Conservation (phyloP, 345 rosid species). For the Moricandia moricandioides region DNA sequence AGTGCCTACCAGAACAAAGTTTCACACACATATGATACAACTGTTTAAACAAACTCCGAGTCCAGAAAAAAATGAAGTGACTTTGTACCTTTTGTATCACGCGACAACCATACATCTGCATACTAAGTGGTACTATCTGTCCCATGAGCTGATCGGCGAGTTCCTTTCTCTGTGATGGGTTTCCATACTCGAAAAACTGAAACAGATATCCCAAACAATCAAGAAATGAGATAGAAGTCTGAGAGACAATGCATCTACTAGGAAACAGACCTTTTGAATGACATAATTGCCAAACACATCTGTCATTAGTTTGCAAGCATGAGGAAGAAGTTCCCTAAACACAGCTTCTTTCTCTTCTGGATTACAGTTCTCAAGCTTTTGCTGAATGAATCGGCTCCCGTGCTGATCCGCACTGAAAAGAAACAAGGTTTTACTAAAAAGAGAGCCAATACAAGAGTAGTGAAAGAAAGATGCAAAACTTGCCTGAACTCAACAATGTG, state of each 20-base stretch:
- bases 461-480: conserved; percentile 12
- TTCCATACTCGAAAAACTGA: conserved; percentile 68
- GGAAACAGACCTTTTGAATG: conserved; percentile 57
- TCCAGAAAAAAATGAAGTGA: neutral
- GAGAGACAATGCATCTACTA: neutral
- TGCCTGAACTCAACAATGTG: conserved; percentile 61
- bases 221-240: conserved; percentile 1
- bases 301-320: conserved; percentile 60
- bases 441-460: neutral
- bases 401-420: conserved; percentile 64
- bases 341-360: conserved; percentile 55
- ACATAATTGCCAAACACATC: conserved; percentile 79
- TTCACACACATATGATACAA: neutral
- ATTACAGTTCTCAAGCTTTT: conserved; percentile 59
- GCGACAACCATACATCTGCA: conserved; percentile 79
- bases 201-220: neutral
- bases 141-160: conserved; percentile 62
- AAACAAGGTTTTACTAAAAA: conserved; percentile 22
- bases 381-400: conserved; percentile 76
- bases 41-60: neutral
- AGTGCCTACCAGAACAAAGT: conserved; percentile 48
- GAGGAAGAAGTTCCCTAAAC: conserved; percentile 63
- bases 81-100: conserved; percentile 66
- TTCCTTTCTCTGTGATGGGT: conserved; percentile 51
- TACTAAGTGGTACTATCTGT: conserved; percentile 56